phyloP scores from a whole-genome alignment of 805 yeast genomes.

The Candida loeiensis region DNA sequence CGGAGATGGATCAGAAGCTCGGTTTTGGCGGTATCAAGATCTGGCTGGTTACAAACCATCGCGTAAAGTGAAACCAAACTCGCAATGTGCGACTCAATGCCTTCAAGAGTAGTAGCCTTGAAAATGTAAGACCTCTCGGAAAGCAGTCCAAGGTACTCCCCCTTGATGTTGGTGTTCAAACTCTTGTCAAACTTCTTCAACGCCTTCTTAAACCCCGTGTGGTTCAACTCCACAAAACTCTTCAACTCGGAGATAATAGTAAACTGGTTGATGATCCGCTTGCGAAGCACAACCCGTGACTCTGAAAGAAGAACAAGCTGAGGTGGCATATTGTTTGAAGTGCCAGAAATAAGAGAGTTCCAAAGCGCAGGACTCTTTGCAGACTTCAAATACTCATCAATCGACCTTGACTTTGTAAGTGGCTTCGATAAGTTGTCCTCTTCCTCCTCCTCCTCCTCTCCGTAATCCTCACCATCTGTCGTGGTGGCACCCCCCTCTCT shows the following conservation, averaged over 20 bases:
- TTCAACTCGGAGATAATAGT: slow-evolving; percentile 48
- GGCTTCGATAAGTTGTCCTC: slow-evolving; percentile 16
- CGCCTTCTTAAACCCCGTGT: slow-evolving; percentile 52
- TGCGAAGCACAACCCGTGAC: slow-evolving; percentile 44
- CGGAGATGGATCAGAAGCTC: slow-evolving; percentile 56
- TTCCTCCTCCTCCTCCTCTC: slow-evolving; percentile 28
- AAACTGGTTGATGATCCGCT: slow-evolving; percentile 42
- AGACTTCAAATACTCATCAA: slow-evolving; percentile 36
- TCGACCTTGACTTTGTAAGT: slow-evolving; percentile 17
- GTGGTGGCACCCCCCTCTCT: slow-evolving; percentile 24
- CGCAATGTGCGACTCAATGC: slow-evolving; percentile 31
- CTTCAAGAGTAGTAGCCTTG: slow-evolving; percentile 26
- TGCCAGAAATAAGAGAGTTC: slow-evolving; percentile 22
- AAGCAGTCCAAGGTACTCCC: slow-evolving; percentile 44
- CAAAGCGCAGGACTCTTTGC: slow-evolving; percentile 34
- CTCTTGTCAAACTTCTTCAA: slow-evolving; percentile 53
- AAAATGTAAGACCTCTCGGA: slow-evolving; percentile 41
- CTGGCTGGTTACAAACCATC: slow-evolving; percentile 36
- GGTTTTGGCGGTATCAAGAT: slow-evolving; percentile 43
- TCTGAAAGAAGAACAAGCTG: slow-evolving; percentile 43
- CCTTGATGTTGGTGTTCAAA: slow-evolving; percentile 41
- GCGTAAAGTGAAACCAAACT: slow-evolving; percentile 34
- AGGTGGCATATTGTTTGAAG: slow-evolving; percentile 24
- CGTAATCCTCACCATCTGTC: slow-evolving; percentile 33
- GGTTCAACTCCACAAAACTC: slow-evolving; percentile 49